Conservation (phyloP, 441 rosid genomes). For the Pelargonium australe region DNA sequence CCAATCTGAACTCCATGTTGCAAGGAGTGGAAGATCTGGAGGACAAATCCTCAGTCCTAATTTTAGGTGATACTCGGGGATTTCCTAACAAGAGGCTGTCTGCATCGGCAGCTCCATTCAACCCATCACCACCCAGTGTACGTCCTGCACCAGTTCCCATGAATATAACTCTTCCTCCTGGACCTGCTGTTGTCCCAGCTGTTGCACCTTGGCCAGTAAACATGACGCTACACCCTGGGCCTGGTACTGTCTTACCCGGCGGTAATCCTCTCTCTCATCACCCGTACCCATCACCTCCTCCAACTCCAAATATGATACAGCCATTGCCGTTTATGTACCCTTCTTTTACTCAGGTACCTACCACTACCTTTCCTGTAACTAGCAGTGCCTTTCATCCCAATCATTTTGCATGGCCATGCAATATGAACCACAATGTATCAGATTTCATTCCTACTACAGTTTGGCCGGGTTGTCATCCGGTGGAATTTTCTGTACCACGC, state of each 20-base stretch:
- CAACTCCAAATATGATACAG: slow-evolving; percentile 86
- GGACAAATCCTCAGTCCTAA: slow-evolving; percentile 34
- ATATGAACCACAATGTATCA: slow-evolving; percentile 46
- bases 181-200: slow-evolving; percentile 50
- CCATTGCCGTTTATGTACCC: slow-evolving; percentile 83
- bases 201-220: slow-evolving; percentile 78
- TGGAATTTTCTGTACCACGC: slow-evolving; percentile 58
- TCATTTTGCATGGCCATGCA: slow-evolving; percentile 89
- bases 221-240: slow-evolving; percentile 76
- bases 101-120: slow-evolving; percentile 76
- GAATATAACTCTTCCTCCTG: slow-evolving; percentile 54
- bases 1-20: slow-evolving; percentile 26
- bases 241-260: slow-evolving; percentile 41
- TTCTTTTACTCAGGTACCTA: slow-evolving; percentile 63
- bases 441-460: slow-evolving; percentile 68
- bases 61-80: slow-evolving; percentile 45
- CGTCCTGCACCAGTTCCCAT: slow-evolving; percentile 45
- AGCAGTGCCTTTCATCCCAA: slow-evolving; percentile 70
- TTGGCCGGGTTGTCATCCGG: slow-evolving; percentile 69
- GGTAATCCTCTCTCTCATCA: slow-evolving; percentile 54
- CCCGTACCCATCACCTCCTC: slow-evolving; percentile 79
- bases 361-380: slow-evolving; percentile 71
- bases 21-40: slow-evolving; percentile 41
- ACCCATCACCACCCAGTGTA: slow-evolving; percentile 60
- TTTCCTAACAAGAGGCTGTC: slow-evolving; percentile 63